Evolutionary conservation across 2,329 filamentous ascomycete genomes (phyloP).

Genomic region (Fusarium sarcochroum): DNA sequence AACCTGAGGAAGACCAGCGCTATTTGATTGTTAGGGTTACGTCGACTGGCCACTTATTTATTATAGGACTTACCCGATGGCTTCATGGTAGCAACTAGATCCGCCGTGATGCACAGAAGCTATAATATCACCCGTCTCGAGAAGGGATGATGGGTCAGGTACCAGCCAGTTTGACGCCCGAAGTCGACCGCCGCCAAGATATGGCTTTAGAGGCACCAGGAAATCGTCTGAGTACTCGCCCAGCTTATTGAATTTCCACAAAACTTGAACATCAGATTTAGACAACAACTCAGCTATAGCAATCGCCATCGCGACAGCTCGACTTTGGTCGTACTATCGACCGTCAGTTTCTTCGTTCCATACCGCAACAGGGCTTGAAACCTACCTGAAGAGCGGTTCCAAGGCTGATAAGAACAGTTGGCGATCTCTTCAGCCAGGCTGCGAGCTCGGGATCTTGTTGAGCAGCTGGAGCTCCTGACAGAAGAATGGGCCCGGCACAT

Average conservation of each 20-base stretch:
- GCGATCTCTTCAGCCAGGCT: conserved; percentile 57
- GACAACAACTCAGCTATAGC: not conserved
- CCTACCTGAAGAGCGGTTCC: conserved; percentile 44
- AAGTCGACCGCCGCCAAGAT: conserved; percentile 33
- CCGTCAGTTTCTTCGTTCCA: not conserved
- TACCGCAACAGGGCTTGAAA: no score
- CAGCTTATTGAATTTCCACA: conserved; percentile 51
- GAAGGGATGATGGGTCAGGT: conserved; percentile 50
- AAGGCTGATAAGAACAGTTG: conserved; percentile 64
- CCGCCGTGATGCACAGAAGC: conserved; percentile 42
- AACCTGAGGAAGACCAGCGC: conserved; percentile 61
- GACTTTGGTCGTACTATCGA: conserved; percentile 7
- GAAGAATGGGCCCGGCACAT: conserved; percentile 61
- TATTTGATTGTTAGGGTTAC: conserved; percentile 15
- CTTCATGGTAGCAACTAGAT: conserved; percentile 39
- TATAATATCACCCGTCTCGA: conserved; percentile 49
- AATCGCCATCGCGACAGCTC: not conserved
- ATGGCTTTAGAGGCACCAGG: conserved; percentile 10
- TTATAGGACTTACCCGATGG: conserved; percentile 25
- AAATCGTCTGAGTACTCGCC: conserved; percentile 25
- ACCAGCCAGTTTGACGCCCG: conserved; percentile 48
- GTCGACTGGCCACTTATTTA: not conserved
- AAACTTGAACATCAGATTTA: conserved; percentile 44
- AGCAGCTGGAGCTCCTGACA: conserved; percentile 54
- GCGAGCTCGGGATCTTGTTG: conserved; percentile 59